Base-by-base conservation (phyloP, 768 basidiomycete genomes). In the Agrocybe chaxingu region DNA sequence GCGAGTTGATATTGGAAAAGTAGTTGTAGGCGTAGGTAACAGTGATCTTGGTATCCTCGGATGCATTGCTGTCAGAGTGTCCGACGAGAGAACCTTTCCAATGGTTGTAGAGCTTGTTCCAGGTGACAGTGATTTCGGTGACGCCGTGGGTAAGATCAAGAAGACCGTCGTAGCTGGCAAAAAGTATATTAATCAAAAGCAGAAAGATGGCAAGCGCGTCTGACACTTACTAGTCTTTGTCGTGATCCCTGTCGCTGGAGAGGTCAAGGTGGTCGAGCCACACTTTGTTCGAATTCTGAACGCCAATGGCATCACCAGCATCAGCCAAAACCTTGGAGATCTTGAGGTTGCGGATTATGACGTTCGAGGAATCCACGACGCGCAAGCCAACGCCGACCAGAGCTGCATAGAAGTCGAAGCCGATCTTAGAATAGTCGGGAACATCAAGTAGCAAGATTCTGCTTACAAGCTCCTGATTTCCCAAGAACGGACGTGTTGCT, bases 301-400 rank as follows among this genome's bases (percentile, higher is more conserved):
- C 66, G 29, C 71, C 76, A 36, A 78, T 65, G 32, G 73, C 74
- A 60, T 78, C 76, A 32, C 76, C 76, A 45, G 69, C 70, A 1
- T 52, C 56, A 19, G 76, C 76, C 2, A 76, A 59, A 30, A 78
- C 76, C 60, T 77, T 78, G 30, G 72, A 71, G 45, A 78, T 73
- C 56, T 75, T 76, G 60, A 78, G 62, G 54, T 78, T 78, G 31
- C 76, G 70, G 53, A 78, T 71, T 59, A 78, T 78, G 46, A 78
- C 76, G 49, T 78, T 77, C 32, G 50, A 59, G 38, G 67, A 68
- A 39, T 71, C 57, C 45, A 75, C 51, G 35, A 76, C 74, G 41
- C 76, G 75, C 31, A 78, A 65, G 2, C 76, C 76, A 54, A 77
- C 66, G 40, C 76, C 76, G 39, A 62, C 62, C 44, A 78, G 73